Base-by-base conservation (phyloP, 331 rosid genomes). In the Pyracantha coccinea region DNA sequence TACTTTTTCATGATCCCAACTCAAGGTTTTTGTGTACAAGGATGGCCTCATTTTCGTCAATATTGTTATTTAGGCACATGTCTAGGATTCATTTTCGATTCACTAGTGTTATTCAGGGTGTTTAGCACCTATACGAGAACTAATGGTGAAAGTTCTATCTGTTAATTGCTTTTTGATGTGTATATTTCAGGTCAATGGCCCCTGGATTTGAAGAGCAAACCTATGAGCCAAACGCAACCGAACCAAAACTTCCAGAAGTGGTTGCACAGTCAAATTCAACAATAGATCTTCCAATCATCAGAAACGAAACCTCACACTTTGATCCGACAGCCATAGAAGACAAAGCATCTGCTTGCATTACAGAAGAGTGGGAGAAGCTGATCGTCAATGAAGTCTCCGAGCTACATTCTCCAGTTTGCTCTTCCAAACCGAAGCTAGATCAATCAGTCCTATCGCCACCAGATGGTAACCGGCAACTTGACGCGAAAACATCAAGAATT, bases 361-460 rank as follows among this genome's bases (percentile, higher is more conserved):
- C 92, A 54, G 88, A 91, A 86, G 94, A 90, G 65, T 91, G 95
- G 97, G 86, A 91, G 81, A 88, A 83, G 87, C 78, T 91, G 82
- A 86, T 89, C 53, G 89, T 86, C 44, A 85, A 78, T 29, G 88
- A 86, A 78, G 86, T 78, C 79, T 87, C 90, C 27, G 75, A 78
- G 68, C 16, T 79, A 77, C 66, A 57, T 80, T 81, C 91, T 79
- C 83, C 88, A 64, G 80, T 85, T 78, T 74, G 76, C 71, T 41
- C 72, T 57, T 77, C 83, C 73, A 83, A 83, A 73, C 77, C 79
- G 69, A 79, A 83, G 84, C 64, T 68, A 80, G 92, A 82, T 67
- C 78, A 77, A 59, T 70, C 86, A 13, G 71, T 71, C 80, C 76
- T 29, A 57, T 79, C 80, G 5, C 80, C 77, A n/a, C 78, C 78